Conservation (phyloP, 352 stramenopile species). For the Pythium monospermum region DNA sequence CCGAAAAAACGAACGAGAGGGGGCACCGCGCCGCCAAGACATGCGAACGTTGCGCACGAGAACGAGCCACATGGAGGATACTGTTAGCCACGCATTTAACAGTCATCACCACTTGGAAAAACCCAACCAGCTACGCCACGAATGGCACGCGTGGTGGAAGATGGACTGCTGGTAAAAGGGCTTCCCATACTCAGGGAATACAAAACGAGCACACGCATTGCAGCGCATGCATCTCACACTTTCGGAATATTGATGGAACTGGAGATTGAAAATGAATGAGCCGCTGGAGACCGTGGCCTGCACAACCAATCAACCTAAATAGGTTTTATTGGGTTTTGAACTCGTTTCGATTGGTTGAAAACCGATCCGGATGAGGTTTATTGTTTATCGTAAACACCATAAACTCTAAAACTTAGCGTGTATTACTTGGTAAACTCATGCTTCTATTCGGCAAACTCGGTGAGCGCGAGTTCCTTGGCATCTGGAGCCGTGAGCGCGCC, state of each 20-base stretch:
- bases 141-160: conserved; percentile 19
- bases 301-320: background rate
- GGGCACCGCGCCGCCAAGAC: conserved; percentile 24
- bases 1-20: conserved; percentile 1
- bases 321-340: too few species aligned
- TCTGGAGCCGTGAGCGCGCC: conserved; percentile 36
- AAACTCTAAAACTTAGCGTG: too few species aligned
- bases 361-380: too few species aligned
- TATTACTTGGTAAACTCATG: background rate
- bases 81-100: conserved; percentile 79
- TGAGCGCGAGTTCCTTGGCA: conserved; percentile 59
- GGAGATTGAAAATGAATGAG: conserved; percentile 4
- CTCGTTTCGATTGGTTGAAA: too few species aligned
- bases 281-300: background rate
- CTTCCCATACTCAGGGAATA: background rate
- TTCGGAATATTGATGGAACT: background rate
- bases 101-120: conserved; percentile 39
- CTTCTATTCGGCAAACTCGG: conserved; percentile 71
- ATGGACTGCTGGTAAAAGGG: conserved; percentile 72
- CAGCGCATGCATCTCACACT: background rate
- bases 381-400: too few species aligned
- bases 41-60: conserved; percentile 12
- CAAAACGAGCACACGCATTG: background rate
- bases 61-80: conserved; percentile 23
- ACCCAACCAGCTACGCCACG: background rate